A percentile compares a stretch with the other conserved stretches of the same genome.
Evolutionary conservation across 176 grass and related monocot species (phyloP).

Genomic region (Carex kokanica): DNA sequence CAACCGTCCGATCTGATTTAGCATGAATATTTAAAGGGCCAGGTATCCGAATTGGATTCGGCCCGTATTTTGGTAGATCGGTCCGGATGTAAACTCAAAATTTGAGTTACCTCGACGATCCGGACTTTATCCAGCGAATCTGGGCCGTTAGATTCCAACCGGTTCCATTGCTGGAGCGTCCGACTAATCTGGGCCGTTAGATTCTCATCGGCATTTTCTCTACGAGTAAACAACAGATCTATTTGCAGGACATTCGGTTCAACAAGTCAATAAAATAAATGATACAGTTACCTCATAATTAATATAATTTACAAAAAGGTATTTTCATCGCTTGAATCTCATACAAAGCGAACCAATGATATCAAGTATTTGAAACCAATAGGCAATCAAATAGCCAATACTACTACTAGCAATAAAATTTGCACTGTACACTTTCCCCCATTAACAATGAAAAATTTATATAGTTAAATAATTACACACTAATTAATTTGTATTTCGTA

Average conservation of each 20-base stretch:
- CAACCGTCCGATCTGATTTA: too few species aligned
- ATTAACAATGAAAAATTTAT: conserved; percentile 18
- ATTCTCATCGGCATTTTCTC: neutral
- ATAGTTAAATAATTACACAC: conserved; percentile 11
- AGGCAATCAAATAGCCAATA: conserved; percentile 22
- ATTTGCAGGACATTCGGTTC: neutral
- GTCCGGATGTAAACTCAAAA: too few species aligned
- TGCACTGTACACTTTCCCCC: conserved; percentile 15
- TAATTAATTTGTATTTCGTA: conserved; percentile 10
- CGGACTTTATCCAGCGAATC: neutral
- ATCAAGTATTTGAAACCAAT: neutral
- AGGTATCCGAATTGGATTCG: too few species aligned
- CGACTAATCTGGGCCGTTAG: neutral
- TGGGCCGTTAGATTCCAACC: neutral
- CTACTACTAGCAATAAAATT: conserved; percentile 15
- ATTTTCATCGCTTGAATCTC: neutral
- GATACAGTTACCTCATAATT: neutral
- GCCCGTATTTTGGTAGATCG: too few species aligned
- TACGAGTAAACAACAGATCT: neutral
- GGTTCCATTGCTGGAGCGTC: neutral
- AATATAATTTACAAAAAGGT: neutral
- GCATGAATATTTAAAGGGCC: too few species aligned
- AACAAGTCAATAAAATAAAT: neutral
- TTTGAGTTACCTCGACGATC: too few species aligned
- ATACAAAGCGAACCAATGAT: neutral